Percentiles rank a stretch among this genome's conserved stretches.
Conservation (phyloP, 352 stramenopile species). For the Pythium folliculosum region DNA sequence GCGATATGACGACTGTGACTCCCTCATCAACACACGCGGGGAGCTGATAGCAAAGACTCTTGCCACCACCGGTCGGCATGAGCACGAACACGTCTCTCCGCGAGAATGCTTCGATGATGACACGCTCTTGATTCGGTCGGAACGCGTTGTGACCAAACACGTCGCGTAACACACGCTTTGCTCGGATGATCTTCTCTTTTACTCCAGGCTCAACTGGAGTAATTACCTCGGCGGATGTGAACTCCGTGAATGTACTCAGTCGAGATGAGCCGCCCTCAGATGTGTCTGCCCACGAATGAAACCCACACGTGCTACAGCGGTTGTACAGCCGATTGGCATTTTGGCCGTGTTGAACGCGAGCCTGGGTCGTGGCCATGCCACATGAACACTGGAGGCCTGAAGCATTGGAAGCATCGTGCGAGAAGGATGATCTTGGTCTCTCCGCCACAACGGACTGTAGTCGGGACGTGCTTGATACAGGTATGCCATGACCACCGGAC, state of each 20-base stretch:
- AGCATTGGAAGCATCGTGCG: conserved; percentile 10
- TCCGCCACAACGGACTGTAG: not conserved
- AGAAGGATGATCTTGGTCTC: not conserved
- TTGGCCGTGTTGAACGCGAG: conserved; percentile 62
- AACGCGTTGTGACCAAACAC: conserved; percentile 97
- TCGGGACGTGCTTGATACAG: not conserved
- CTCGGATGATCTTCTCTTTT: conserved; percentile 65
- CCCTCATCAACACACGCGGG: conserved; percentile 89
- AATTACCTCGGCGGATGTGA: conserved; percentile 13
- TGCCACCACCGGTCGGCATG: conserved; percentile 99
- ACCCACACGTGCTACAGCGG: conserved; percentile 71
- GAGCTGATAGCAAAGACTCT: conserved; percentile 98
- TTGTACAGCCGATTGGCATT: conserved; percentile 75
- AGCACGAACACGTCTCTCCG: conserved; percentile 97
- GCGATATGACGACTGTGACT: conserved; percentile 97
- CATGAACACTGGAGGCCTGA: conserved; percentile 51
- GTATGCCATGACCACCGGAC: not conserved
- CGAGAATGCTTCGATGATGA: conserved; percentile 93
- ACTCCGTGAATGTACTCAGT: conserved; percentile 7
- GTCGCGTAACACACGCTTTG: conserved; percentile 74
- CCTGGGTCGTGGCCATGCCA: conserved; percentile 56
- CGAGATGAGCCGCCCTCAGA: conserved; percentile 1
- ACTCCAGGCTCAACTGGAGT: conserved; percentile 44
- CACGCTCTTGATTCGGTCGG: conserved; percentile 93
- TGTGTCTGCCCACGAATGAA: conserved; percentile 71